Evolutionary conservation across 2,329 filamentous ascomycete species (phyloP).

Genomic region (Sclerotinia spermophila): DNA sequence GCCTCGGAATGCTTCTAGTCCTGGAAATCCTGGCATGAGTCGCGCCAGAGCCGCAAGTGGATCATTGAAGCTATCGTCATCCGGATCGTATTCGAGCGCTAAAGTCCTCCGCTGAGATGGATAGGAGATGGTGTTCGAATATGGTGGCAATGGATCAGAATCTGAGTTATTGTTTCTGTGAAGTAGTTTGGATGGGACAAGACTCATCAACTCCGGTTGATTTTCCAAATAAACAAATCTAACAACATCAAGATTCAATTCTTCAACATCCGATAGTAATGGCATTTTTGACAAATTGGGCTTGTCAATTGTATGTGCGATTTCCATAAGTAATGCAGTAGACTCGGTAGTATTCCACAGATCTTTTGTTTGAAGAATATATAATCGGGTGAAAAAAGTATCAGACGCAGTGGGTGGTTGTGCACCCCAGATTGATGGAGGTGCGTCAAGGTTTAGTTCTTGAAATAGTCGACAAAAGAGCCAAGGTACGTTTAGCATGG

Average conservation of each 20-base stretch:
- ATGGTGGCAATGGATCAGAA: constrained; percentile 37
- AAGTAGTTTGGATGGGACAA: constrained; percentile 33
- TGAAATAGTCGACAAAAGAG: constrained; percentile 77
- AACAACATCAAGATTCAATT: constrained; percentile 35
- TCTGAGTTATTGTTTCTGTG: constrained; percentile 37
- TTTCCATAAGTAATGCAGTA: constrained; percentile 58
- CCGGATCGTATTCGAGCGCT: constrained; percentile 10
- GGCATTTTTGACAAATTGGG: constrained; percentile 23
- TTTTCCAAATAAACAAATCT: constrained; percentile 38
- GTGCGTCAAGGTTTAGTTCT: constrained; percentile 73
- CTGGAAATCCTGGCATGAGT: constrained; percentile 25
- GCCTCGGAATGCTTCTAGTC: constrained; percentile 9
- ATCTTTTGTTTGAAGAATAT: constrained; percentile 64
- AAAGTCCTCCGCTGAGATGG: constrained; percentile 24
- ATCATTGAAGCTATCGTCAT: constrained; percentile 25
- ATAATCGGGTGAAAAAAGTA: constrained; percentile 59
- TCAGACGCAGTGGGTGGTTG: constrained; percentile 52
- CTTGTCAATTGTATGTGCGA: constrained; percentile 47
- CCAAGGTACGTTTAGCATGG: constrained; percentile 78
- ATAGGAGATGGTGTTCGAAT: constrained; percentile 34
- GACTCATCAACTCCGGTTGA: constrained; percentile 34
- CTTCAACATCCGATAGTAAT: constrained; percentile 22
- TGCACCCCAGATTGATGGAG: constrained; percentile 79
- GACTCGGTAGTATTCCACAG: constrained; percentile 70
- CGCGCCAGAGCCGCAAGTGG: constrained; percentile 32